phyloP scores from a whole-genome alignment of 1,284 basidiomycete species.

The Tetrapyrgos nigripes region DNA sequence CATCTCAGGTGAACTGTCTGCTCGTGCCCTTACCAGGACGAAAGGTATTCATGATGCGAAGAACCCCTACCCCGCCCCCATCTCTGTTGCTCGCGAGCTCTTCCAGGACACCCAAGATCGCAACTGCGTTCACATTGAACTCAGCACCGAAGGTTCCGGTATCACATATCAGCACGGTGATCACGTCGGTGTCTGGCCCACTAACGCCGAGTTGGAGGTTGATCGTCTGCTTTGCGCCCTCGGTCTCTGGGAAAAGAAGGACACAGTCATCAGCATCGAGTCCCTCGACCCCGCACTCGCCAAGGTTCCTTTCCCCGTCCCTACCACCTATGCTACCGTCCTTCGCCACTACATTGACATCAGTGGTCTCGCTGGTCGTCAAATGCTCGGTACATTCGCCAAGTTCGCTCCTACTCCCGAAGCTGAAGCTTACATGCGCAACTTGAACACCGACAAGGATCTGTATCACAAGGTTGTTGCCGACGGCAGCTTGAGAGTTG shows the following conservation, averaged over 20 bases:
- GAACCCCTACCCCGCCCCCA: conserved; percentile 93
- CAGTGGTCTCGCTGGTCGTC: conserved; percentile 91
- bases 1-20: conserved; percentile 80
- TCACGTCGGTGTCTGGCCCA: conserved; percentile 97
- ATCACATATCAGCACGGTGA: conserved; percentile 99
- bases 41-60: conserved; percentile 96
- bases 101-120: conserved; percentile 81
- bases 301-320: conserved; percentile 98
- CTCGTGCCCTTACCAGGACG: conserved; percentile 88
- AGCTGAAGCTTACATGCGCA: conserved; percentile 78
- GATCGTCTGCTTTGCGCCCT: conserved; percentile 88
- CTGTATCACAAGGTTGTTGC: conserved; percentile 80
- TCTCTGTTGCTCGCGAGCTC: conserved; percentile 82
- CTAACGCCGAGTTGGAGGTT: conserved; percentile 92
- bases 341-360: conserved; percentile 98
- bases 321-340: conserved; percentile 94
- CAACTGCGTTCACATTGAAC: conserved; percentile 96
- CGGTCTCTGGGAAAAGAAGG: conserved; percentile 81
- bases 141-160: conserved; percentile 94
- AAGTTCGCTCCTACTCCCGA: conserved; percentile 88
- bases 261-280: conserved; percentile 89
- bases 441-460: conserved; percentile 88
- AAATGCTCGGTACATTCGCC: conserved; percentile 87
- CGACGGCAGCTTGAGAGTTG: conserved; percentile 87
- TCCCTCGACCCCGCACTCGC: conserved; percentile 97